Percentiles rank a stretch among this genome's conserved stretches.
These are phyloP conservation scores for Fusarium mundagurra DNA, from an alignment of 2,329 filamentous ascomycete genomes.

Conservation along the genomic window DNA sequence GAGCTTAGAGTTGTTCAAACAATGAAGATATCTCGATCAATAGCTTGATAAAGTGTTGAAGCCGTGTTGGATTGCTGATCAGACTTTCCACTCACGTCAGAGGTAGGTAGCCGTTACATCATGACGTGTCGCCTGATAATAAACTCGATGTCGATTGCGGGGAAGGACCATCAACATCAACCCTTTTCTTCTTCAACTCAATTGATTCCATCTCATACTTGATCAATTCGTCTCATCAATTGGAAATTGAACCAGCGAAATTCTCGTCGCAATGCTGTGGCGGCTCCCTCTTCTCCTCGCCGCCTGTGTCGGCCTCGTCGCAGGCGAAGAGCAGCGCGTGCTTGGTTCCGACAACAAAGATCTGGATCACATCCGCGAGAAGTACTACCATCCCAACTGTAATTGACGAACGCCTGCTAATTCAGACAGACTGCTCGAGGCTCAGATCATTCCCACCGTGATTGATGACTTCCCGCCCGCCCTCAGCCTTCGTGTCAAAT, in stretches of 20 bases:
- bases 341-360: not conserved
- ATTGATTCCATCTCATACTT: rapidly evolving
- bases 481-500: constrained; percentile 15
- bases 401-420: rapidly evolving
- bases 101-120: constrained; percentile 16
- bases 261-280: not conserved
- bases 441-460: constrained; percentile 30
- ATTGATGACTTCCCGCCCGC: constrained; percentile 34
- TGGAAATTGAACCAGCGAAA: rapidly evolving
- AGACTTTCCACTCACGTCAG: constrained; percentile 15
- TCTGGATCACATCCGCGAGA: constrained; percentile 10
- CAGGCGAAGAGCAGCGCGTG: not conserved
- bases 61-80: rapidly evolving
- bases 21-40: rapidly evolving
- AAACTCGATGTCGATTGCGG: constrained; percentile 4
- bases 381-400: not conserved
- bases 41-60: rapidly evolving
- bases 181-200: not conserved
- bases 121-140: not conserved
- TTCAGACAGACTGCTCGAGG: not conserved
- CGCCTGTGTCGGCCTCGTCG: not conserved
- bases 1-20: rapidly evolving
- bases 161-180: not conserved
- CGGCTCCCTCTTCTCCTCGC: not conserved
- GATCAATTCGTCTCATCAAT: not conserved